Base-by-base conservation (phyloP, 2,329 filamentous ascomycete genomes). In the Fonsecaea pedrosoi region DNA sequence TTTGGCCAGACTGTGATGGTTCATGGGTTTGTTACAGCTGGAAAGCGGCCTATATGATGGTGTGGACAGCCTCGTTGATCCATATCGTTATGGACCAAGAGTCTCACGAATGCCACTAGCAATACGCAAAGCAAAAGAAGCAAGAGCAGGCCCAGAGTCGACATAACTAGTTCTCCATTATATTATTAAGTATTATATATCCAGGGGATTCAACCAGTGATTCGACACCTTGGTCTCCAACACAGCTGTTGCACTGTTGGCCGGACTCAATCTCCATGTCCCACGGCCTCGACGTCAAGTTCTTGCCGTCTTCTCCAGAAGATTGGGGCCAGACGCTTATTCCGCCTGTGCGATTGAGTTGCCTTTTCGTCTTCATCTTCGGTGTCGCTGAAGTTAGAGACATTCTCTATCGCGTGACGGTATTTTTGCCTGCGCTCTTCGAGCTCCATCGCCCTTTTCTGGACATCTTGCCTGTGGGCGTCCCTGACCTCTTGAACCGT, bases 211-310 rank as follows among this genome's bases (percentile, higher is more conserved):
- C 25, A 25, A 25, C 25, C 25, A 25, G 25, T 25, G 25, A 25
- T 25, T 25, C 25, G 2, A 25, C 25, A 25, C 25, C 25, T 25
- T 25, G 25, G 25, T 25, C 25, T 25, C 25, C 25, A 25, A 25
- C 25, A 25, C 25, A 25, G 3, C 25, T 25, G 25, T 25, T 25
- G 25, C 25, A 25, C 65, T 53, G 69, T 54, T 35, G 67, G 54
- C 66, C 58, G 58, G 67, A 71, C 30, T 65, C 64, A 62, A 64
- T 37, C 55, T 42, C 7, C 4, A n/a, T 10, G 15, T 42, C 25
- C 18, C 40, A n/a, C 15, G 13, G 40, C 40, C 40, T 42, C 40
- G 40, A 42, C 40, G 15, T 42, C 40, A n/a, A 12, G 6, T 10
- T 42, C 40, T n/a, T 42, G 40, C 40, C 40, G 40, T n/a, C 15